Evolutionary conservation across 1,284 basidiomycete species (phyloP), one percentile per base, ranked within the genome.

Genomic region (Apiotrichum porosum): DNA sequence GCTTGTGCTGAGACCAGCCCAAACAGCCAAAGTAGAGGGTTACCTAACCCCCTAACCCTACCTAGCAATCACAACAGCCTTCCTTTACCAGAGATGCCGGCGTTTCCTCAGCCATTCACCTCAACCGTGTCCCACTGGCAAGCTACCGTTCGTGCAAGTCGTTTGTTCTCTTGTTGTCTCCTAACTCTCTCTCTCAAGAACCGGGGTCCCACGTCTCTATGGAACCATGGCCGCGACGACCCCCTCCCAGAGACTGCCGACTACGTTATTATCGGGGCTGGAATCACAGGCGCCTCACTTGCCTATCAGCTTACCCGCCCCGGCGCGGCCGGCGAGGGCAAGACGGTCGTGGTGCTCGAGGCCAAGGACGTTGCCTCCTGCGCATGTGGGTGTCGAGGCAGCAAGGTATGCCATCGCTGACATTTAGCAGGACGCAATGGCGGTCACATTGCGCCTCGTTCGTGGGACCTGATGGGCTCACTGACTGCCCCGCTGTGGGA

Each of bases 341-440:
- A 62, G 45, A 43, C 35, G 17, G 48, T 69, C 10, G 58, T 66
- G 8, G 44, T 62, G 1, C 44, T 70, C 6, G 68, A 70, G 24
- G 68, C 65, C 14, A 68, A 68, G 46, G 68, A 70, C 43, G 54
- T 66, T 2, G 66, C 58, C 0, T 63, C 60, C 4, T 65, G 68
- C 6, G 68, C 68, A 4, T 62, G 66, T 68, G 34, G 48, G 64
- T 19, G 1, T 5, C 9, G 23, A 15, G 6, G 14, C 13, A 9
- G 23, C 14, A 38, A 9, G 10, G 22, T 48, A n/a, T 22, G 8
- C 40, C 3, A 21, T 17, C 8, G 21, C 41, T 39, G n/a, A 44
- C 22, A 14, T 22, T 12, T 37, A 66, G 65, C 62, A 22, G 69
- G 69, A 3, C 52, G 69, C 13, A 69, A 72, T 42, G 69, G 68